phyloP scores from a whole-genome alignment of 257 asterid genomes.

The Thymus quinquecostatus region DNA sequence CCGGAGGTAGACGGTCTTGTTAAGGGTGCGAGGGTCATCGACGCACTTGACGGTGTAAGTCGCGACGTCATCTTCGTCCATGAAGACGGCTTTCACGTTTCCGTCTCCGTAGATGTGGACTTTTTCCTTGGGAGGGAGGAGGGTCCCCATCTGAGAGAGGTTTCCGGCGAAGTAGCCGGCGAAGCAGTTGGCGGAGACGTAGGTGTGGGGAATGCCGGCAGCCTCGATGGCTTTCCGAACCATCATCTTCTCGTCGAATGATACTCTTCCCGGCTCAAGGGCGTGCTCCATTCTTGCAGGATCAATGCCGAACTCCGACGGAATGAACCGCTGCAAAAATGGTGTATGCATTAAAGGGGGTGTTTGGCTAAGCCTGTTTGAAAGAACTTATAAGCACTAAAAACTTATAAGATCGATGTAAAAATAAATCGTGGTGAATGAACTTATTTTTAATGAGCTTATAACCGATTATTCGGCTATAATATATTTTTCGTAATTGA shows the following conservation, averaged over 20 bases:
- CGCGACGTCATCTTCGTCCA: slow-evolving; percentile 78
- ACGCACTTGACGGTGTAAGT: slow-evolving; percentile 61
- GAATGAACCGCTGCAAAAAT: slow-evolving; percentile 68
- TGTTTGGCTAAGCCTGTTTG: too few relatives aligned
- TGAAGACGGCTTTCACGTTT: slow-evolving; percentile 55
- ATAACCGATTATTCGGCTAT: too few relatives aligned
- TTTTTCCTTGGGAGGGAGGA: slow-evolving; percentile 66
- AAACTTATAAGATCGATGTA: too few relatives aligned
- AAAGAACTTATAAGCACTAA: too few relatives aligned
- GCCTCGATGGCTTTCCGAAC: slow-evolving; percentile 73
- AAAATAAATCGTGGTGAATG: too few relatives aligned
- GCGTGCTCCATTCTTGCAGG: slow-evolving; percentile 75
- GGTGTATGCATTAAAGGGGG: background rate
- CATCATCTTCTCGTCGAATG: slow-evolving; percentile 83
- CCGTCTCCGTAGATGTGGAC: slow-evolving; percentile 65
- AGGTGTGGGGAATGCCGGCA: slow-evolving; percentile 74
- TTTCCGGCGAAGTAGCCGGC: slow-evolving; percentile 73
- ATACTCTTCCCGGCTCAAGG: slow-evolving; percentile 75
- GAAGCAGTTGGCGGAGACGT: slow-evolving; percentile 76
- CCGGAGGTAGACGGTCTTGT: slow-evolving; percentile 77
- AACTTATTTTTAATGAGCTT: too few relatives aligned
- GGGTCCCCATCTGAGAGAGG: slow-evolving; percentile 68
- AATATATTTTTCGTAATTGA: too few relatives aligned
- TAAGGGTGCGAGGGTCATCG: slow-evolving; percentile 71
- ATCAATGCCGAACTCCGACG: slow-evolving; percentile 85